Base-by-base conservation (phyloP, 1,284 basidiomycete genomes). In the Ganoderma leucocontextum region DNA sequence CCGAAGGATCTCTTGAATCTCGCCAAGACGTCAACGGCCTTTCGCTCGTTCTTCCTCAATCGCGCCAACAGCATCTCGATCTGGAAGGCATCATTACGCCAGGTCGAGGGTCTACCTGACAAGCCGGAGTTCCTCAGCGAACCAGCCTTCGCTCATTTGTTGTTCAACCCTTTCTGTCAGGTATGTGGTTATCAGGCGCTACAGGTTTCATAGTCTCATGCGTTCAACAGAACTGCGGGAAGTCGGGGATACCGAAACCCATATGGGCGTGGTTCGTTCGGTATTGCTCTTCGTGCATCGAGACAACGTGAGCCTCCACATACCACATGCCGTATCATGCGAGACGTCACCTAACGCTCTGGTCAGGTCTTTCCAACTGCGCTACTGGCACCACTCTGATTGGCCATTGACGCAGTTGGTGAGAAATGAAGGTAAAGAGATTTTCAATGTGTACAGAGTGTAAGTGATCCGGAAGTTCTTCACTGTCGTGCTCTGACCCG, bases 231-330 rank as follows among this genome's bases (percentile, higher is more conserved):
- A 25, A 44, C 22, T 67, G 66, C 36, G 62, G 62, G 19, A 60
- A 35, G 22, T 22, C 35, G 1, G 49, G 36, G 19, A 49, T 64
- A 29, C 38, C 57, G 9, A 63, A 63, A 4, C 39, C 63, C 52
- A 25, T 61, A 33, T 68, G 62, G 57, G 29, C 33, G 12, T 63
- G 57, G 62, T 61, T 62, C 19, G 47, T n/a, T n/a, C 55, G 62
- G 7, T 68, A 64, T 36, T 68, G 66, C 35, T 15, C 33, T 7
- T 13, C n/a, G 3, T 68, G 66, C 33, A 29, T 55, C 25, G 2
- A 13, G 15, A 19, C 38, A 7, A 29, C 38, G 62, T 64, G 49
- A 53, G 47, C 6, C n/a, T 29, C 29, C 29, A 29, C 29, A 29
- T 19, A 39, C 22, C 4, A 10, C 4, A 8, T 19, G 15, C 35